Evolutionary conservation across 352 stramenopile species (phyloP).

Genomic region (Thalassiosira sp.): DNA sequence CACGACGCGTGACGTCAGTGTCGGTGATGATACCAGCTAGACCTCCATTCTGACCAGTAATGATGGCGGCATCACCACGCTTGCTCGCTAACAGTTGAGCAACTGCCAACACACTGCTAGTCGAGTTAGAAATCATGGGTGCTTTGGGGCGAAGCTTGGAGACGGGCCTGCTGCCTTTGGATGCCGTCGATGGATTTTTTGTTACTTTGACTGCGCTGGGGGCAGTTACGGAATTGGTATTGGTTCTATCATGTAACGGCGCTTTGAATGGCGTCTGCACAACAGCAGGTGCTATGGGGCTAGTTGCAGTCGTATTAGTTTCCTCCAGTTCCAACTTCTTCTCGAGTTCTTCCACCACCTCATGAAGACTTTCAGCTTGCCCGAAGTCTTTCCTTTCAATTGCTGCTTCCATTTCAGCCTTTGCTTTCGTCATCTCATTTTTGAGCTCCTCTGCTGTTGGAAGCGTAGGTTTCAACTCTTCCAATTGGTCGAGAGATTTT

Average conservation of each 20-base stretch:
- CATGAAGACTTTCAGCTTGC: slow-evolving; percentile 70
- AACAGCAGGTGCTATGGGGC: slow-evolving; percentile 12
- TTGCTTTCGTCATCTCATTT: slow-evolving; percentile 51
- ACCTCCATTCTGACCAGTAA: slow-evolving; percentile 88
- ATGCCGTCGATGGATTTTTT: slow-evolving; percentile 12
- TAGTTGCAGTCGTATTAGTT: slow-evolving; percentile 32
- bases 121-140: slow-evolving; percentile 88
- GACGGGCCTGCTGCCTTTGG: slow-evolving; percentile 37
- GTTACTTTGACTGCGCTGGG: slow-evolving; percentile 10
- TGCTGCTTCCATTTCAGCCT: slow-evolving; percentile 63
- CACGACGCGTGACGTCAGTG: slow-evolving; percentile 92
- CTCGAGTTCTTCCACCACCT: slow-evolving; percentile 65
- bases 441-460: slow-evolving; percentile 65
- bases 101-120: slow-evolving; percentile 86
- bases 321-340: slow-evolving; percentile 61
- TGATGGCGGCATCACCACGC: slow-evolving; percentile 89
- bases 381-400: slow-evolving; percentile 78
- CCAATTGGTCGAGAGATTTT: slow-evolving; percentile 63
- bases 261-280: slow-evolving; percentile 26
- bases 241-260: slow-evolving; percentile 25
- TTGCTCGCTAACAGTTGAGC: slow-evolving; percentile 88
- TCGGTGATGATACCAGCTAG: slow-evolving; percentile 95
- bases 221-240: not conserved
- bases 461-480: slow-evolving; percentile 60
- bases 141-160: slow-evolving; percentile 82